Evolutionary conservation across 2,329 filamentous ascomycete genomes (phyloP).

Genomic region (Colletotrichum scovillei): DNA sequence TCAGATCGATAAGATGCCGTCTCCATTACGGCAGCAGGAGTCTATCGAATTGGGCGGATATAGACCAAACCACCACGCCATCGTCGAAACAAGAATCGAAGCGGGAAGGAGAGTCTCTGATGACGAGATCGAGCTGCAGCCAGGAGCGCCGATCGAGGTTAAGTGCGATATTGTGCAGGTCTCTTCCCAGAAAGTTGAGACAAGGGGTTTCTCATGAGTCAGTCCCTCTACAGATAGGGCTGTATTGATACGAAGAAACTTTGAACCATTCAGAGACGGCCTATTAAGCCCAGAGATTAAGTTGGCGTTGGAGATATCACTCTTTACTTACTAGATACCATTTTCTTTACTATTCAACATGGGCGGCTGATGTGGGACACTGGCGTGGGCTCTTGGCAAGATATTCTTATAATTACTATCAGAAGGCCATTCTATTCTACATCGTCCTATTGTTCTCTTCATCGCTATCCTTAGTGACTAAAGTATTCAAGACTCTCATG

Average conservation of each 20-base stretch:
- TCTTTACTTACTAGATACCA: neutral
- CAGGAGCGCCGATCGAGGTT: conserved; percentile 14
- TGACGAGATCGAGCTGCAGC: neutral
- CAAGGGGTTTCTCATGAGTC: conserved; percentile 1
- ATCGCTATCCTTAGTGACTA: neutral
- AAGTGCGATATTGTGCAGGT: conserved; percentile 22
- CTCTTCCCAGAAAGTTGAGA: conserved; percentile 2
- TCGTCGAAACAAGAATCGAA: conserved; percentile 22
- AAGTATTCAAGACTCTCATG: neutral
- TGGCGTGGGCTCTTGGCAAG: neutral
- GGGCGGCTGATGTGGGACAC: neutral
- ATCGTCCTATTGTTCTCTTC: neutral
- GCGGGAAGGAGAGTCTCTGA: neutral
- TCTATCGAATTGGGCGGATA: neutral
- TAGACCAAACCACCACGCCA: neutral
- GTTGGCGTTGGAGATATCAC: neutral
- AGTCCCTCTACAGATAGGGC: neutral
- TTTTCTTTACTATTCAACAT: neutral
- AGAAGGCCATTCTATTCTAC: neutral
- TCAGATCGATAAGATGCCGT: neutral
- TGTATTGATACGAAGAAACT: neutral
- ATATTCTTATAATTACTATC: neutral
- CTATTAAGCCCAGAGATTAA: neutral
- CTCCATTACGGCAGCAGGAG: neutral
- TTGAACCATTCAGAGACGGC: neutral